Base-by-base conservation (phyloP, 331 rosid genomes). In the Malus hybrid region DNA sequence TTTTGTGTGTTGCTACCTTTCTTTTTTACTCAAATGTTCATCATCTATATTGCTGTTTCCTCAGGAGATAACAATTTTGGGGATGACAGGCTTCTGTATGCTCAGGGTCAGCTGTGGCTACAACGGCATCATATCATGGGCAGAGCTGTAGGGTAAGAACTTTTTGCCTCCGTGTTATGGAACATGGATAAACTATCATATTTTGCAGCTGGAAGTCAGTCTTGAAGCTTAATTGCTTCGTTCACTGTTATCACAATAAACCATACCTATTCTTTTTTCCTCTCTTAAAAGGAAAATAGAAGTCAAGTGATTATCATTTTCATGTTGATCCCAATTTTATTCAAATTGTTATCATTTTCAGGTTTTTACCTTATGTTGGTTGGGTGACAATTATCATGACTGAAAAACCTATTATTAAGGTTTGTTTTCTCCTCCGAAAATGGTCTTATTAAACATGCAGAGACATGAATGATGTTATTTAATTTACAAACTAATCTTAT, bases 351-450 rank as follows among this genome's bases (percentile, higher is more conserved):
- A 74, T 52, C 26, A 61, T 70, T 69, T 85, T 53, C 93, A 93
- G 97, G 80, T 89, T 91, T 73, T 83, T 93, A 73, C 98, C 98
- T 50, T 93, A 91, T 72, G 96, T 88, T 48, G 97, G 97, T 22
- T 89, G 93, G 93, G 97, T 86, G 56, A 93, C 98, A 16, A 89
- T 93, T 79, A 82, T 93, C 24, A 93, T 93, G 98, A 88, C 96
- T 2, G 97, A 93, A 72, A 89, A 87, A 74, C 98, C 98, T 24
- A 80, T 93, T 61, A 70, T 93, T 82, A 93, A 91, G 98, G 98
- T 93, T 67, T 42, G 86, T 68, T 48, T 48, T 72, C 75, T 33
- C 12, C 15, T 20, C 26, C 8, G 20, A 3, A 44, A 11, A 63
- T 20, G 28, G n/a, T 63, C 44, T 29, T 15, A 46, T 13, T 24